Evolutionary conservation across 1,284 basidiomycete genomes (phyloP), one percentile per base, ranked within the genome.

Genomic region (Austroboletus novae-zelandiae): DNA sequence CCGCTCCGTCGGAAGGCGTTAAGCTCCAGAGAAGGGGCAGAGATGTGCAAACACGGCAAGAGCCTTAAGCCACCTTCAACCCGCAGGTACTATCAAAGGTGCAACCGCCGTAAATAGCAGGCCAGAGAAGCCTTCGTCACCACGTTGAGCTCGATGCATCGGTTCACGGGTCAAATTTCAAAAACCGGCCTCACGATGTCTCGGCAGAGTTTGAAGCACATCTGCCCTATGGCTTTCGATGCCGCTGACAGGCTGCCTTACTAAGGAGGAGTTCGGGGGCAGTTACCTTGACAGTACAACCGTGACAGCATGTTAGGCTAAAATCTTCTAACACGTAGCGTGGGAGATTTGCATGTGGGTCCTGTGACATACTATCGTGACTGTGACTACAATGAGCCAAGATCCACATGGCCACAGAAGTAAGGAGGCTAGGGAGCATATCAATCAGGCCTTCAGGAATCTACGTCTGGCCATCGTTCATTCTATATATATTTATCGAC

Each of bases 11-110:
- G 5, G 43, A 2, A 18, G 4, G 34, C 10, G 13, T 15, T 30
- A 6, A 25, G 25, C 25, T 25, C 25, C 7, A 25, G 25, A 6
- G 11, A 17, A 25, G 36, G 30, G 40, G 30, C 40, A 42, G 18
- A 41, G 39, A 45, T 43, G n/a, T 20, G 31, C 36, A 40, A 54
- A 43, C 29, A 35, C 3, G 35, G 27, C 13, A 43, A 45, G 41
- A 48, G 15, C 13, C 11, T 37, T 23, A 23, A 18, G 36, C 36
- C 36, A 37, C 36, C 8, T 37, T 37, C 17, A 37, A 37, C 11
- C 39, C 39, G 14, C 20, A 8, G 18, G 39, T 25, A 15, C 20
- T 23, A 23, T 40, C 39, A 40, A 40, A 40, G 18, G 8, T 18
- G 4, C 39, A 14, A 15, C 25, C 5, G 1, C 39, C 13, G 20